Conservation (phyloP, 2,329 filamentous ascomycete genomes). For the Massarina eburnea region DNA sequence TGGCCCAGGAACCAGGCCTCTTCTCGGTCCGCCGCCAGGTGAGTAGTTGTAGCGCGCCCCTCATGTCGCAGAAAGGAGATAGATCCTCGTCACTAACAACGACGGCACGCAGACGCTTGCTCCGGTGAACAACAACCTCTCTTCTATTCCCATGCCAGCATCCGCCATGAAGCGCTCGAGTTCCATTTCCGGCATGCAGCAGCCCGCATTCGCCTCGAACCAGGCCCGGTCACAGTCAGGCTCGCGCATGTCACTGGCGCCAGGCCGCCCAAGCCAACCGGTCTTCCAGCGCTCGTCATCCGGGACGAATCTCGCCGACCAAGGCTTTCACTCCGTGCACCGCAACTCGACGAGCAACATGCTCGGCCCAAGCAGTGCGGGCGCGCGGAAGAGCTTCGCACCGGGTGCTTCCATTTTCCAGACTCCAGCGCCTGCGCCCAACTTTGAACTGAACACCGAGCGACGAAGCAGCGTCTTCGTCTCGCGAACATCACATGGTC, state of each 20-base stretch:
- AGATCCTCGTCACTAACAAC: constrained; percentile 16
- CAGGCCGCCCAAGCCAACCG: constrained; percentile 77
- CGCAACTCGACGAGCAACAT: constrained; percentile 76
- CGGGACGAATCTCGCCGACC: constrained; percentile 75
- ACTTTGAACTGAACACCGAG: constrained; percentile 59
- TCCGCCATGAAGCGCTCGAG: constrained; percentile 94
- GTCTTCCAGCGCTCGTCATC: constrained; percentile 84
- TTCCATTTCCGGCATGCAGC: constrained; percentile 67
- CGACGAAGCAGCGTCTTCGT: constrained; percentile 72
- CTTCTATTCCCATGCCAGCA: constrained; percentile 82
- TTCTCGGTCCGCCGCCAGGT: constrained; percentile 96
- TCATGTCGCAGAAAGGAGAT: constrained; percentile 13
- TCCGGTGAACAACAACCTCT: constrained; percentile 76
- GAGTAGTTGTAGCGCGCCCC: constrained; percentile 39
- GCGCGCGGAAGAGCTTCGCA: constrained; percentile 71
- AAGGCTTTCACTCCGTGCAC: constrained; percentile 80
- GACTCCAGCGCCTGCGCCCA: constrained; percentile 51
- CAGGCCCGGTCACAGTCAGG: constrained; percentile 82
- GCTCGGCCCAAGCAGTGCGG: constrained; percentile 52
- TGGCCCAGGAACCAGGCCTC: constrained; percentile 58
- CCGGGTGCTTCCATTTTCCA: constrained; percentile 54
- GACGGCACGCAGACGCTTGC: constrained; percentile 71
- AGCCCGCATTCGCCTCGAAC: constrained; percentile 63
- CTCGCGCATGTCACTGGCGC: constrained; percentile 81
- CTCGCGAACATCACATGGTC: constrained; percentile 62